Evolutionary conservation across 495 filamentous ascomycete genomes (phyloP).

Genomic region (Penicillium nucicola): DNA sequence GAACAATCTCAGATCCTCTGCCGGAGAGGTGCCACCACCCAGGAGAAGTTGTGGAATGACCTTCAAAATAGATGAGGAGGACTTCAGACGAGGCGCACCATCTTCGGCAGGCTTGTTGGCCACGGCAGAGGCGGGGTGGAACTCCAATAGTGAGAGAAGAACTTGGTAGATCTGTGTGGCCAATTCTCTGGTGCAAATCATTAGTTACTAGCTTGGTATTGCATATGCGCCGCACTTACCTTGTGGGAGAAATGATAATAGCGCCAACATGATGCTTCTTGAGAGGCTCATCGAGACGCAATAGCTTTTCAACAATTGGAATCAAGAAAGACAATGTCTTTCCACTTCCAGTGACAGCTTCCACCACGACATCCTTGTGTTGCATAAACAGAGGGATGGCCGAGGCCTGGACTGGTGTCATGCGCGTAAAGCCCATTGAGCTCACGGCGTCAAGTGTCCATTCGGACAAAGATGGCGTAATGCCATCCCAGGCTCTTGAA

Average conservation of each 20-base stretch:
- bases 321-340: conserved; percentile 93
- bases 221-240: conserved; percentile 31
- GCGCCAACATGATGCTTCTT: conserved; percentile 87
- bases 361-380: conserved; percentile 96
- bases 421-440: conserved; percentile 79
- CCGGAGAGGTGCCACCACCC: conserved; percentile 78
- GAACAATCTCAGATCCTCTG: conserved; percentile 81
- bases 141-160: conserved; percentile 70
- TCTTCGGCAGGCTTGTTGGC: conserved; percentile 51
- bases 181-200: conserved; percentile 59
- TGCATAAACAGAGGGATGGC: conserved; percentile 86
- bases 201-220: conserved; percentile 7
- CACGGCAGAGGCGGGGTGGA: conserved; percentile 75
- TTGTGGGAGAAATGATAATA: conserved; percentile 88
- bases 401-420: conserved; percentile 94
- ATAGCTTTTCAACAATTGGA: conserved; percentile 79
- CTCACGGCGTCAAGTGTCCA: conserved; percentile 86
- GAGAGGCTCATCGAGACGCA: conserved; percentile 69
- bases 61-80: conserved; percentile 47
- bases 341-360: conserved; percentile 93
- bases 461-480: conserved; percentile 76
- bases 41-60: conserved; percentile 84
- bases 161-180: conserved; percentile 87
- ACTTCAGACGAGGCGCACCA: conserved; percentile 52
- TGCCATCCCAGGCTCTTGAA: conserved; percentile 70